phyloP scores from a whole-genome alignment of 495 filamentous ascomycete species.

The Aspergillus ostianus region DNA sequence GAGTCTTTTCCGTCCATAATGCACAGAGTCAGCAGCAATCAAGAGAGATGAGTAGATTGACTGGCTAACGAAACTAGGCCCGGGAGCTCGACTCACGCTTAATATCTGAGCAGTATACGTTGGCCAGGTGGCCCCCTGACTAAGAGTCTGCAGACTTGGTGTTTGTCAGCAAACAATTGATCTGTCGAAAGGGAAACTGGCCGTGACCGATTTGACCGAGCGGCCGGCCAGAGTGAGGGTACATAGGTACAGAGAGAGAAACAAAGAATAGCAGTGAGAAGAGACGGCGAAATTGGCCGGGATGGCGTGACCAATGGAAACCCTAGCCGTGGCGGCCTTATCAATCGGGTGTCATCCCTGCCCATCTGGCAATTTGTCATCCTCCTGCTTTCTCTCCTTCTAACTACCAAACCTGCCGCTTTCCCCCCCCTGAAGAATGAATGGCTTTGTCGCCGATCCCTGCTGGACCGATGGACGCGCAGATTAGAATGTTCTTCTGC shows the following conservation, averaged over 20 bases:
- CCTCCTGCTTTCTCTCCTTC: no score
- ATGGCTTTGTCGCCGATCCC: no score
- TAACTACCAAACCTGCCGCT: no score
- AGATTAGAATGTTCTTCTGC: not conserved
- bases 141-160: no score
- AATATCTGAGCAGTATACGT: not conserved
- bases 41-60: not conserved
- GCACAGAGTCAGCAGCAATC: not conserved
- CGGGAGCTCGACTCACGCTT: not conserved
- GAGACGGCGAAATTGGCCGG: not conserved
- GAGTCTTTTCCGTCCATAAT: not conserved
- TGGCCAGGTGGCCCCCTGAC: not conserved
- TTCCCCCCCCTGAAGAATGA: no score
- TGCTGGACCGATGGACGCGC: not conserved
- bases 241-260: not conserved
- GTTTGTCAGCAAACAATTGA: no score
- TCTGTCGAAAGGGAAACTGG: not conserved
- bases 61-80: no score
- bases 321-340: not conserved
- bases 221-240: not conserved
- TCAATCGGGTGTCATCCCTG: not conserved
- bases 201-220: not conserved
- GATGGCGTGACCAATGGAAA: not conserved
- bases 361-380: no score
- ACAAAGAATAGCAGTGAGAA: not conserved